Conservation (phyloP, 73 alveolate species). For the Blepharisma stoltei region DNA sequence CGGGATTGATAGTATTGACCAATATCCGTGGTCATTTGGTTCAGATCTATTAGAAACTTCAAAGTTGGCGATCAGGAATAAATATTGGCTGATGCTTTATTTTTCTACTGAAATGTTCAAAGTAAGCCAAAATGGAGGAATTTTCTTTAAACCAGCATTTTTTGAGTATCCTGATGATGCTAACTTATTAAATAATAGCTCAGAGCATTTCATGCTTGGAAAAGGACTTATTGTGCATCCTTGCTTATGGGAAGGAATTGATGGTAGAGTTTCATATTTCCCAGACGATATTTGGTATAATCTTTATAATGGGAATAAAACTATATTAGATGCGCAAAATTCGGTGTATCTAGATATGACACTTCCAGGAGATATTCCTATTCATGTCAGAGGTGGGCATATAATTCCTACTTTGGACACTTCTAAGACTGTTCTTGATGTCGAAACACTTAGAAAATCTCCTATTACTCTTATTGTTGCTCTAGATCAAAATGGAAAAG, state of each 20-base stretch:
- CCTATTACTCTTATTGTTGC: constrained; percentile 40
- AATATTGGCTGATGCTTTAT: constrained; percentile 83
- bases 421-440: constrained; percentile 34
- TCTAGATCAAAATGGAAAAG: constrained; percentile 45
- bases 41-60: constrained; percentile 55
- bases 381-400: constrained; percentile 76
- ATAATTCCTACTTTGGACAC: constrained; percentile 70
- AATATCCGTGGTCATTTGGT: constrained; percentile 60
- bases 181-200: neutral
- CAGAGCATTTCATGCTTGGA: constrained; percentile 10
- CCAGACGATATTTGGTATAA: constrained; percentile 26
- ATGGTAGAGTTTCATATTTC: neutral
- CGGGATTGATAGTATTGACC: constrained; percentile 14
- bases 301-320: neutral
- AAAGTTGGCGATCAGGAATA: constrained; percentile 54
- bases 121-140: constrained; percentile 67
- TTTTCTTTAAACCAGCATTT: constrained; percentile 82
- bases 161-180: constrained; percentile 77
- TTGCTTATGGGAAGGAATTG: neutral
- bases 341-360: neutral
- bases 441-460: neutral
- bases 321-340: neutral
- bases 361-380: constrained; percentile 39
- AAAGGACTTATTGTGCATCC: constrained; percentile 29
- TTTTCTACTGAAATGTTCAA: constrained; percentile 62